These are phyloP conservation scores for Amauroascus niger DNA, from an alignment of 2,329 filamentous ascomycete species.

Conservation along the genomic window DNA sequence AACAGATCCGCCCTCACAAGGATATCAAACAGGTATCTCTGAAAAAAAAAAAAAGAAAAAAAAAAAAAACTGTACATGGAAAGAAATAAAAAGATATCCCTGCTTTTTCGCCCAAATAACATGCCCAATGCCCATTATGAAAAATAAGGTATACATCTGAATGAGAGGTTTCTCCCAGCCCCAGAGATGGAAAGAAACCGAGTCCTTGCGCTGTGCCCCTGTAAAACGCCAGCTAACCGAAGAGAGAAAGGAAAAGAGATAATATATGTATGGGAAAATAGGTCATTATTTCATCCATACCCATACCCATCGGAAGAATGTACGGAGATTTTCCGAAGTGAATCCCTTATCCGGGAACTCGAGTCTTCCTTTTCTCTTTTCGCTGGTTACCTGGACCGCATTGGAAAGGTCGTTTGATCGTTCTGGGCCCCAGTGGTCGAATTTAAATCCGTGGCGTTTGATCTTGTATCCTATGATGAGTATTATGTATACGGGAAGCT, in stretches of 20 bases:
- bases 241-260: neutral
- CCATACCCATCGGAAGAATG: slow-evolving; percentile 31
- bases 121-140: neutral
- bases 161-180: no score
- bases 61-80: neutral
- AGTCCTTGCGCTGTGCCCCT: no score
- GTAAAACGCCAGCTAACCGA: neutral
- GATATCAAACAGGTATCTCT: neutral
- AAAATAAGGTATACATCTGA: neutral
- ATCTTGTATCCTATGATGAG: slow-evolving; percentile 34
- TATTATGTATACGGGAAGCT: slow-evolving; percentile 32
- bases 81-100: neutral
- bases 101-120: neutral
- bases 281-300: slow-evolving; percentile 33
- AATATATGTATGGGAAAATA: neutral
- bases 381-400: slow-evolving; percentile 29
- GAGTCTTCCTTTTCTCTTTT: slow-evolving; percentile 29
- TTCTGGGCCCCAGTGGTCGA: slow-evolving; percentile 31
- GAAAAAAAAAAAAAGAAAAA: no score
- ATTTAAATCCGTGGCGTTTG: slow-evolving; percentile 28
- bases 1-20: neutral
- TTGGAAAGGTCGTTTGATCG: slow-evolving; percentile 31
- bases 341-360: slow-evolving; percentile 30
- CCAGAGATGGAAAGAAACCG: neutral
- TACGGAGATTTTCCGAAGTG: slow-evolving; percentile 25